Evolutionary conservation across 441 rosid genomes (phyloP).

Genomic region (Populus tomentosa): DNA sequence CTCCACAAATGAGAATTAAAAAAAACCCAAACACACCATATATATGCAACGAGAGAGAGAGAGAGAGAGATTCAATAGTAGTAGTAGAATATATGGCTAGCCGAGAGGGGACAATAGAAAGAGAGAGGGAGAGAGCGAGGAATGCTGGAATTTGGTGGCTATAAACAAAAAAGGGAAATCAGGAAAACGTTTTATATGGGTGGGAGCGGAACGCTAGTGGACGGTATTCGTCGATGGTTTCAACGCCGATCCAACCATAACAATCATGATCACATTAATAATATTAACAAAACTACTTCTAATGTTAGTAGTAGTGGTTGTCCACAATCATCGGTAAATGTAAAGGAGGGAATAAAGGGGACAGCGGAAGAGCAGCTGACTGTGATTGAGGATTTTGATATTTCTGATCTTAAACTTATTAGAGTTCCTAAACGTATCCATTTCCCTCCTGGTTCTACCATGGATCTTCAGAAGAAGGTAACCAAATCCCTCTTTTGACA

Average conservation of each 20-base stretch:
- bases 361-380: conserved; percentile 21
- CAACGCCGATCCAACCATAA: conserved; percentile 44
- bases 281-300: not conserved
- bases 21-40: too few species aligned
- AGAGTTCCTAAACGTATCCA: conserved; percentile 59
- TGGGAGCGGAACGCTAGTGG: conserved; percentile 73
- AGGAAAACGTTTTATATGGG: not conserved
- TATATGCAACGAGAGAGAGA: not conserved
- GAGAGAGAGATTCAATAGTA: not conserved
- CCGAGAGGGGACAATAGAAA: conserved; percentile 11
- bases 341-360: not conserved
- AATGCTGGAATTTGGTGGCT: conserved; percentile 36
- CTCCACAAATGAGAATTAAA: not conserved
- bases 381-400: conserved; percentile 44
- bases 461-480: conserved; percentile 89
- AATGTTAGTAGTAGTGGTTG: conserved; percentile 12
- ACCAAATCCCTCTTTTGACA: not conserved
- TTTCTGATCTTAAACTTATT: conserved; percentile 41
- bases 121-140: conserved; percentile 12
- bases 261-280: conserved; percentile 6
- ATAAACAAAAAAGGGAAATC: conserved; percentile 10
- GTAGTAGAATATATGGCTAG: not conserved
- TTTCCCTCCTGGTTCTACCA: conserved; percentile 30
- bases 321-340: conserved; percentile 19
- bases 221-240: conserved; percentile 96